Base-by-base conservation (phyloP, 2,329 filamentous ascomycete species). In the Fusarium lateritium region DNA sequence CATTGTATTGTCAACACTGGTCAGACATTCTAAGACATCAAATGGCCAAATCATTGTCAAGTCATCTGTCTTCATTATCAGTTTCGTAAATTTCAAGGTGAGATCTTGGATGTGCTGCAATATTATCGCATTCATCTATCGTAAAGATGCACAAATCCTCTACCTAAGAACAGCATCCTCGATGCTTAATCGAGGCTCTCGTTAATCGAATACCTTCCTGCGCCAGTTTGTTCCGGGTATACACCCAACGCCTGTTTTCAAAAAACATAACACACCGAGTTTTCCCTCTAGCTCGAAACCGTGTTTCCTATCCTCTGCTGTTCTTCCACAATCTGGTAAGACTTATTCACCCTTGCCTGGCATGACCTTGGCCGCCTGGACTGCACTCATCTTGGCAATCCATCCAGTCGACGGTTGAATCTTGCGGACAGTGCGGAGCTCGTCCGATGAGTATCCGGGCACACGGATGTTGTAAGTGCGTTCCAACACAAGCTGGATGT, bases 331-430 rank as follows among this genome's bases (percentile, higher is more conserved):
- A 5, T 6, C 15, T 39, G 3, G 21, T 7, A 14, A 22, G 17
- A 13, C 26, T 72, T 82, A 83, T 74, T 88, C 86, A 49, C 84
- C 83, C 78, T 88, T 88, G 24, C 88, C 86, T 6, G 88, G 84
- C 80, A 88, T 91, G 45, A 91, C 94, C 84, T 98, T 98, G 46
- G 94, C 94, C 3, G 94, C 95, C 81, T 97, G 94, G 17, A 99
- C 92, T 24, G 96, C 95, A 75, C 94, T 95, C 91, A 99, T 97
- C 85, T 99, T 99, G 71, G 92, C 91, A 66, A 96, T 95, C 94
- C 96, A 99, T 22, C 90, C 92, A 17, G 91, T 84, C 21, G 94
- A 91, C 3, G 96, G 96, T 78, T 96, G 92, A 54, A 97, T 92
- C 84, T 98, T 98, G 78, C 94, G 91, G 31, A 98, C 95, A 0